Percentiles rank a stretch among this genome's conserved stretches.
Evolutionary conservation across 1,139 yeast species (phyloP).

Genomic region (Fermentozyma sake): DNA sequence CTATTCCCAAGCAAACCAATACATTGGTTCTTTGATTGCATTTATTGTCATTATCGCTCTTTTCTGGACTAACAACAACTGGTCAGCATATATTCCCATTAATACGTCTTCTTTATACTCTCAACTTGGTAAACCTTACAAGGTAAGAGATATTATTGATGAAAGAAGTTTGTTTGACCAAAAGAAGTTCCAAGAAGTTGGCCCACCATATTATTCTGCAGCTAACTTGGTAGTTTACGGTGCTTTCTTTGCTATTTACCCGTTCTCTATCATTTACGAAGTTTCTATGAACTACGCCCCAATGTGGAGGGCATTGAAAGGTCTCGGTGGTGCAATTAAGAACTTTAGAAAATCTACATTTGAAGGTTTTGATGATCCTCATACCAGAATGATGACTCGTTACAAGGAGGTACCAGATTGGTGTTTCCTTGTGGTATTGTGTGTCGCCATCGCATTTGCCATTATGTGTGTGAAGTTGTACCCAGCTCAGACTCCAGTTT

Average conservation of each 20-base stretch:
- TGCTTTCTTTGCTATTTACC: constrained; percentile 22
- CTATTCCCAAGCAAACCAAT: constrained; percentile 34
- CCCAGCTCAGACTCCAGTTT: constrained; percentile 34
- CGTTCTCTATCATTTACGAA: constrained; percentile 12
- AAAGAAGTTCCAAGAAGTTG: constrained; percentile 19
- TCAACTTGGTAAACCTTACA: constrained; percentile 13
- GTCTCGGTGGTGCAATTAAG: constrained; percentile 8
- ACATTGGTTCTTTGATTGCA: constrained; percentile 31
- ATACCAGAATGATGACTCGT: constrained; percentile 16
- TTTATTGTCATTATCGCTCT: constrained; percentile 29
- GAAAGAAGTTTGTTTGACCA: constrained; percentile 12
- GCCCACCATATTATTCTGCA: constrained; percentile 43
- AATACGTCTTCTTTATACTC: constrained; percentile 11
- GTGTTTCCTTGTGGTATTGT: constrained; percentile 14
- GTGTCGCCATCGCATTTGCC: constrained; percentile 15
- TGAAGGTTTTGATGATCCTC: constrained; percentile 18
- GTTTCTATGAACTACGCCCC: constrained; percentile 7
- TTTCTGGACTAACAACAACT: constrained; percentile 18
- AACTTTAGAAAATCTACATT: constrained; percentile 10
- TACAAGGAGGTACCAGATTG: constrained; percentile 23
- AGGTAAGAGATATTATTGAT: constrained; percentile 11
- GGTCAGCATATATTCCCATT: constrained; percentile 16
- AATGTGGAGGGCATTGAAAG: constrained; percentile 9
- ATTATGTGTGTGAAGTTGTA: constrained; percentile 32
- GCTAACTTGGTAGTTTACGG: constrained; percentile 41